Conservation (phyloP, 2,329 filamentous ascomycete species). For the Tolypocladium ophioglossoides region DNA sequence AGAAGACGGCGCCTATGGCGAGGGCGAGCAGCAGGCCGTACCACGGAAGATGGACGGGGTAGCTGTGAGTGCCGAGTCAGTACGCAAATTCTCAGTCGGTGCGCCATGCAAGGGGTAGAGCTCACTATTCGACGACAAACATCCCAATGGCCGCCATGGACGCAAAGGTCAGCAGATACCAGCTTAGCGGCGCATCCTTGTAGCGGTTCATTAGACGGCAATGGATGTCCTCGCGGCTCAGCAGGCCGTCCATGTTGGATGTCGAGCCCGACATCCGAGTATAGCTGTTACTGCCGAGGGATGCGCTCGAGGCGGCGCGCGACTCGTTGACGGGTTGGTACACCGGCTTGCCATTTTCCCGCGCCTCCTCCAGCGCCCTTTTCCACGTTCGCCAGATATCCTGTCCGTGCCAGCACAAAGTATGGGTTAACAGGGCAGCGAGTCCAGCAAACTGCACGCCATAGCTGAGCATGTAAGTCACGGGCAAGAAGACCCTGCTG, state of each 20-base stretch:
- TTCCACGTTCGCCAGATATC: conserved; percentile 74
- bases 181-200: conserved; percentile 67
- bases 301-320: conserved; percentile 7
- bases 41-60: conserved; percentile 75
- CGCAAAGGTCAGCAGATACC: conserved; percentile 69
- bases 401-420: conserved; percentile 71
- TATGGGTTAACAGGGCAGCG: conserved; percentile 70
- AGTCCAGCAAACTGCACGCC: conserved; percentile 78
- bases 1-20: conserved; percentile 67
- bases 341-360: conserved; percentile 33
- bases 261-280: conserved; percentile 22
- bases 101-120: conserved; percentile 8
- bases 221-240: conserved; percentile 71
- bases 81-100: background rate
- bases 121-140: conserved; percentile 75
- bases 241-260: conserved; percentile 39
- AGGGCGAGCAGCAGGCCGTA: conserved; percentile 75
- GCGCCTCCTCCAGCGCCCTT: conserved; percentile 54
- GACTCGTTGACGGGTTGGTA: conserved; percentile 42
- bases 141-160: conserved; percentile 71
- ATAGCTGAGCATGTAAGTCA: conserved; percentile 81
- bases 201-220: conserved; percentile 76
- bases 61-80: conserved; percentile 32
- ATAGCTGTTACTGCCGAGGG: conserved; percentile 10
- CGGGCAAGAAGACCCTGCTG: conserved; percentile 74